Conservation (phyloP, 305 asterid genomes). For the Solanum chacoense region DNA sequence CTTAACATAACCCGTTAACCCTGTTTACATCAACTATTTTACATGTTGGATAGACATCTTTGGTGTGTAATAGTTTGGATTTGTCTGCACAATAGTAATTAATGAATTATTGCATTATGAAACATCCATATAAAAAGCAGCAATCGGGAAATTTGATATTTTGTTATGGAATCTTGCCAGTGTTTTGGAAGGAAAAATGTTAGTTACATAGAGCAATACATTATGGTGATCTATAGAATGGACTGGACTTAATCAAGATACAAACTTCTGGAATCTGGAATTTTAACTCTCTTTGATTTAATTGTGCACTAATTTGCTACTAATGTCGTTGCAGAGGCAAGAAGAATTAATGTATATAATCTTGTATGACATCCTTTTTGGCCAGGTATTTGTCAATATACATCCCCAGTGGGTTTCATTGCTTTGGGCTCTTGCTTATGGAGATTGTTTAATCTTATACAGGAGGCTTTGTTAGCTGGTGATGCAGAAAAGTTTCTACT, state of each 20-base stretch:
- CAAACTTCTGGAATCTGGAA: neutral
- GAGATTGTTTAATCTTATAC: neutral
- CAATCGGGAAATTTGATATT: neutral
- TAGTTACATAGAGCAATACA: neutral
- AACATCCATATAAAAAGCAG: neutral
- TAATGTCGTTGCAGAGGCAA: conserved; percentile 60
- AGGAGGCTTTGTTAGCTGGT: conserved; percentile 59
- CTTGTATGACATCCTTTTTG: conserved; percentile 72
- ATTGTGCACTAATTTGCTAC: neutral
- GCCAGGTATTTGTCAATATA: conserved; percentile 44
- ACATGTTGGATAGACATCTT: neutral
- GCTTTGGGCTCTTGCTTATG: conserved; percentile 3
- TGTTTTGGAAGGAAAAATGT: neutral
- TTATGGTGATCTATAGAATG: neutral
- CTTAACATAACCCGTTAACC: neutral
- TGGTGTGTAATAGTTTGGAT: neutral
- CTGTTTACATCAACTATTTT: neutral
- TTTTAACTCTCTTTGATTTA: neutral
- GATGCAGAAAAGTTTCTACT: conserved; percentile 83
- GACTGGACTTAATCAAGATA: neutral
- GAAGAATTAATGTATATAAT: conserved; percentile 57
- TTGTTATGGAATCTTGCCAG: neutral
- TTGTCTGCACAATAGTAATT: neutral
- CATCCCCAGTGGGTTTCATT: neutral
- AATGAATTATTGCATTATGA: neutral